Conservation (phyloP, 768 basidiomycete species). For the Lactifluus hygrophoroides region DNA sequence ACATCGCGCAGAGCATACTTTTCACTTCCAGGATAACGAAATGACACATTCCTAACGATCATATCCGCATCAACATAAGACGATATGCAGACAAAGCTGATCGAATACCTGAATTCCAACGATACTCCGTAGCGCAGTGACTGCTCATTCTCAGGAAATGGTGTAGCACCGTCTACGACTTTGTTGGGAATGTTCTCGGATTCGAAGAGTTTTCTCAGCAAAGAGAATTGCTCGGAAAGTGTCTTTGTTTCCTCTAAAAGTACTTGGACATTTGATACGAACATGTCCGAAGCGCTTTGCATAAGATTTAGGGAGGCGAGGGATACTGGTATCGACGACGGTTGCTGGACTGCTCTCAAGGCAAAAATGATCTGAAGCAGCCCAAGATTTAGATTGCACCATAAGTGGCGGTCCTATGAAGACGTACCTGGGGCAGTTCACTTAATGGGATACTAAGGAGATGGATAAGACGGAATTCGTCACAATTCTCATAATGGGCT, state of each 20-base stretch:
- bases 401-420: neutral
- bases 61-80: neutral
- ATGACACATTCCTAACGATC: constrained; percentile 52
- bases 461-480: neutral
- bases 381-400: neutral
- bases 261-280: constrained; percentile 38
- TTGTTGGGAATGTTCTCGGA: constrained; percentile 52
- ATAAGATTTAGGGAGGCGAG: constrained; percentile 39
- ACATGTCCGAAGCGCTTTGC: constrained; percentile 41
- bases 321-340: neutral
- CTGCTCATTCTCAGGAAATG: constrained; percentile 29
- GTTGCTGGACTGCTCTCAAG: constrained; percentile 16
- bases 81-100: neutral
- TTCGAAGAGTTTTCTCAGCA: constrained; percentile 56
- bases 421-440: constrained; percentile 16
- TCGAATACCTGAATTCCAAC: constrained; percentile 49
- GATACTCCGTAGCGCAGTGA: constrained; percentile 29
- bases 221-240: constrained; percentile 44
- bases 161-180: constrained; percentile 40
- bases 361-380: constrained; percentile 16
- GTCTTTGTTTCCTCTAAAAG: constrained; percentile 48
- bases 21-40: constrained; percentile 51
- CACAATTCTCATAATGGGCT: neutral
- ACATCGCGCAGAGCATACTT: constrained; percentile 48
- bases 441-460: constrained; percentile 2